Evolutionary conservation across 2,329 filamentous ascomycete genomes (phyloP), one percentile per base, ranked within the genome.

Genomic region (Diaporthe eres): DNA sequence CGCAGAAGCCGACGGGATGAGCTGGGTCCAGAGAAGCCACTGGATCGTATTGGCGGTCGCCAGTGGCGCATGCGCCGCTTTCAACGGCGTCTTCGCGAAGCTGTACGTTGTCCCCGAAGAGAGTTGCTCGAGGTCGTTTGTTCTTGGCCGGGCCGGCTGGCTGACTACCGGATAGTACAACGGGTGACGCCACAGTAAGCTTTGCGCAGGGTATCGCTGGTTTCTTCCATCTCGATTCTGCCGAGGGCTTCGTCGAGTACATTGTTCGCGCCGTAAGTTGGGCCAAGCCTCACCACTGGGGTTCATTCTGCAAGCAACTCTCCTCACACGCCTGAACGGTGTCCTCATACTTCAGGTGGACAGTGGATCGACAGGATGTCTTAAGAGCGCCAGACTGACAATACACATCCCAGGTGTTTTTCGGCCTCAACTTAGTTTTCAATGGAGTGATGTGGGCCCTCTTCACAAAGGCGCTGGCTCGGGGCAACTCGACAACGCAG

Each of bases 381-480:
- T 19, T 10, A n/a, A 49, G 3, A 25, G 39, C 9, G 9, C 25
- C 51, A 31, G 47, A 34, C 60, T 77, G 51, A 74, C 70, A 55
- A 65, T 22, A n/a, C 15, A 47, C 15, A 47, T 44, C 2, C 19
- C 78, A 94, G 93, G 85, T 89, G 57, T 96, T 96, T 87, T 96
- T 96, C 80, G 89, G 86, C 0, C 88, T 96, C 17, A 96, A 95
- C 80, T 87, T 95, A 60, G 83, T 89, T 71, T 95, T 95, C 84
- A 95, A 95, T 81, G 93, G 90, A 71, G 87, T 95, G 84, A 96
- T 96, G 94, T 96, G 94, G 94, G 92, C 93, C 0, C 89, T 96
- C 65, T 96, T 96, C 85, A 96, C 94, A 9, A 90, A 91, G 68
- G 94, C 94, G 71, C 89, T 96, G n/a, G 91, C 94, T 0, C 89